Percentiles rank a stretch among this genome's conserved stretches.
phyloP scores from a whole-genome alignment of 768 basidiomycete species.

The Mycena galopus region DNA sequence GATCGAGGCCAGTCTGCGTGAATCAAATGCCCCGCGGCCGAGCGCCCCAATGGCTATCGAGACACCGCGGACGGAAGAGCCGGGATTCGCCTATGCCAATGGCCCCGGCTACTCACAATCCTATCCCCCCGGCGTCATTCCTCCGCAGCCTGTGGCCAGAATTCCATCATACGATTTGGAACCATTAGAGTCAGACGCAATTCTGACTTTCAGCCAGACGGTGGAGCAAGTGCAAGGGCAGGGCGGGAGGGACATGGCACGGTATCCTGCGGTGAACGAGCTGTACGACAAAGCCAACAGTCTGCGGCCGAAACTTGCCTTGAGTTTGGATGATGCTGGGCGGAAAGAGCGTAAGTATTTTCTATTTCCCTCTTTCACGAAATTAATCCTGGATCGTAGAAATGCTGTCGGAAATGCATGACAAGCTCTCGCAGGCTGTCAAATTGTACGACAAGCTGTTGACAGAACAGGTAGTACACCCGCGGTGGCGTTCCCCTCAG shows the following conservation, averaged over 20 bases:
- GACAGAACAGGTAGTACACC: constrained; percentile 84
- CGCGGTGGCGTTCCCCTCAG: constrained; percentile 69
- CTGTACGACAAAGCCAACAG: constrained; percentile 86
- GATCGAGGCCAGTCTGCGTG: constrained; percentile 94
- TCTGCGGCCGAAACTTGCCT: constrained; percentile 83
- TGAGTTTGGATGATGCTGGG: constrained; percentile 87
- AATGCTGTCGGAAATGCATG: constrained; percentile 93
- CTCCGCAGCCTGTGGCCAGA: constrained; percentile 61
- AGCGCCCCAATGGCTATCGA: constrained; percentile 80
- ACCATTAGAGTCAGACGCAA: constrained; percentile 85
- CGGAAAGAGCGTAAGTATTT: constrained; percentile 80
- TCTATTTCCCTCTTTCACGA: constrained; percentile 1
- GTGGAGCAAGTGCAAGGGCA: constrained; percentile 86
- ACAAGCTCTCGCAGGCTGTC: constrained; percentile 92
- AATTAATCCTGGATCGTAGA: constrained; percentile 58
- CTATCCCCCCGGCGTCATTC: constrained; percentile 52
- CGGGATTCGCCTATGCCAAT: constrained; percentile 48
- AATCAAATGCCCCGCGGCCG: constrained; percentile 81
- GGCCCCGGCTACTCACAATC: constrained; percentile 60
- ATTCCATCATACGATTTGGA: constrained; percentile 86
- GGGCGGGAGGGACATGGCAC: constrained; percentile 81
- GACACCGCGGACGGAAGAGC: constrained; percentile 61
- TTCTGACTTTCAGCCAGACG: constrained; percentile 92
- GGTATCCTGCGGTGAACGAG: constrained; percentile 88
- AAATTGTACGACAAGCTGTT: constrained; percentile 91